Base-by-base conservation (phyloP, 768 basidiomycete genomes). In the Mycena olivaceomarginata region DNA sequence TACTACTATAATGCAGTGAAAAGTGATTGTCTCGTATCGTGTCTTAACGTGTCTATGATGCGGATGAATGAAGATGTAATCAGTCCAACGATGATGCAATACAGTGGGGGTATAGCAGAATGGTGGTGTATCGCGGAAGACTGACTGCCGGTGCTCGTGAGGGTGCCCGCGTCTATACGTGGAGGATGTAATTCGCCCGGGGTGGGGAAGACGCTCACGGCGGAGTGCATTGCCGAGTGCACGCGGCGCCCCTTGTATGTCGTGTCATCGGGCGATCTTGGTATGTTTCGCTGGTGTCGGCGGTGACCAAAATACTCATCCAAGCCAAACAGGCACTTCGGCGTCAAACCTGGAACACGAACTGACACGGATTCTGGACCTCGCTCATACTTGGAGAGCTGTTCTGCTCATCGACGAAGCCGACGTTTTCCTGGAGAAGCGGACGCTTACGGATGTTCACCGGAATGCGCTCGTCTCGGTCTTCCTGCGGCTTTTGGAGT, bases 11-110 rank as follows among this genome's bases (percentile, higher is more conserved):
- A 77, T 75, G 74, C 73, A 70, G 62, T 77, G 41, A 48, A 60
- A 72, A 73, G 70, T 62, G 79, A 91, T 87, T 91, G 91, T 91
- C 91, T 92, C 91, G 92, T 64, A 64, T 75, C 77, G 72, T 78
- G 70, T 82, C 77, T 53, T 71, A 64, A 75, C 79, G 72, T 78
- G 75, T 83, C 80, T 82, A 84, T 80, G 77, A 77, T 81, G 78
- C 40, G 57, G 65, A 67, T 67, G 70, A 48, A 74, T 37, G 62
- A 65, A 46, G 65, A 74, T 31, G 31, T 31, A 79, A 82, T 83
- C 82, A 82, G 80, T 83, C 81, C 81, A 84, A 83, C 82, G 82
- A 83, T 67, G 63, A 72, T 77, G 83, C 84, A 84, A 85, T 82
- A 81, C 82, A 83, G 75, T 77, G 75, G 66, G 69, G 80, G 79